Evolutionary conservation across 139 green algal species (phyloP), one percentile per base, ranked within the genome.

Genomic region (Micractinium sp.): DNA sequence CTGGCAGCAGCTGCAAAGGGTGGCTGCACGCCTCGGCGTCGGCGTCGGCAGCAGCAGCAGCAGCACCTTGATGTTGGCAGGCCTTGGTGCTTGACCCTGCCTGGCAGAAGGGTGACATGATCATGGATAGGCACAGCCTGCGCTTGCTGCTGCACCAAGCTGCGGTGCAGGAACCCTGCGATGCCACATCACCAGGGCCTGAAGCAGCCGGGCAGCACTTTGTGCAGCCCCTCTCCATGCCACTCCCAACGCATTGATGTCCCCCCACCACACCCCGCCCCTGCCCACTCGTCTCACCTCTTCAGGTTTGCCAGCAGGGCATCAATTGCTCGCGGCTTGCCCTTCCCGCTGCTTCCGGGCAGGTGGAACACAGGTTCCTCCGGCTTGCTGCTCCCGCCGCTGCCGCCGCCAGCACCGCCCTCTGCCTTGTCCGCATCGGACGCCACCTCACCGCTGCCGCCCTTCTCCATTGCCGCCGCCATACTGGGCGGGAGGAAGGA

Each of bases 261-360:
- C 63, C 63, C 63, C 63, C 63, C 75, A 81, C 35, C 35, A 19
- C 29, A n/a, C 14, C 61, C 41, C 31, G 19, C 81, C 15, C 81
- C 47, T 56, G 47, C 39, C 27, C 69, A 13, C 74, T 56, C 47
- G 7, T 56, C 47, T 56, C 53, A 98, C 93, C 92, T 93, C 89
- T 98, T 99, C 47, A 99, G 86, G 77, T 97, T 95, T 87, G 98
- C 95, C 85, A 99, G 93, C 91, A 99, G 95, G 18, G 95, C 88
- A 89, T 99, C 97, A 90, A 99, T 99, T 75, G 95, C 94, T 14
- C 94, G 90, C 0, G 92, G 91, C 93, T 98, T 98, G 83, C 93
- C 90, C 35, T 86, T 92, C 61, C 81, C 31, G 81, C 92, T 89
- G 29, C 83, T 91, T 60, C 85, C 61, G 16, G 83, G 56, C 67